phyloP scores from a whole-genome alignment of 2,329 filamentous ascomycete species.

The Fusarium irregulare region DNA sequence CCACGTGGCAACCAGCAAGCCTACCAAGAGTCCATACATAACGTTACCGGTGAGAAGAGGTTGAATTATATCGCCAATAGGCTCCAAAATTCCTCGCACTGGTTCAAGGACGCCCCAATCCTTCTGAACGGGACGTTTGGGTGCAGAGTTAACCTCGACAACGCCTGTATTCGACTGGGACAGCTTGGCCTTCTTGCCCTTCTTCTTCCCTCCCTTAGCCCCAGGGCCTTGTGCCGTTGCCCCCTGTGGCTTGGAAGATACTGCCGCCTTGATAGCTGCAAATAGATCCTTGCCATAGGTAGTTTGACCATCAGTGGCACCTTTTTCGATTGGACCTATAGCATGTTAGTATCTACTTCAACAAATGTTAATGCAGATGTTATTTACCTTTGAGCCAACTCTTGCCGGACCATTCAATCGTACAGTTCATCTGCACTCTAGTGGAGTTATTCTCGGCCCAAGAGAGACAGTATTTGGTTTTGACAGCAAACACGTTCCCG shows the following conservation, averaged over 20 bases:
- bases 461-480: conserved; percentile 93
- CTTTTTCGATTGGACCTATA: conserved; percentile 92
- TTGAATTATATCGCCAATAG: conserved; percentile 74
- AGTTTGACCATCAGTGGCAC: conserved; percentile 88
- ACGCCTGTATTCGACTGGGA: conserved; percentile 58
- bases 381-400: conserved; percentile 92
- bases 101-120: conserved; percentile 88
- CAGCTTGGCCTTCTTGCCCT: conserved; percentile 64
- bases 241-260: conserved; percentile 72
- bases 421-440: conserved; percentile 86
- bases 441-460: conserved; percentile 92
- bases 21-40: conserved; percentile 78
- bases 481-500: conserved; percentile 89
- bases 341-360: conserved; percentile 46
- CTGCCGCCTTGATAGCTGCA: conserved; percentile 76
- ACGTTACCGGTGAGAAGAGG: conserved; percentile 82
- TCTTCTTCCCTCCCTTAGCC: conserved; percentile 69
- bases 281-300: conserved; percentile 86
- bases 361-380: background rate
- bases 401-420: conserved; percentile 96
- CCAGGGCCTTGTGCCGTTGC: conserved; percentile 58
- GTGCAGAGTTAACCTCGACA: conserved; percentile 53
- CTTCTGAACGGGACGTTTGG: conserved; percentile 58
- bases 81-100: conserved; percentile 74
- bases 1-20: conserved; percentile 80